These are phyloP conservation scores for Coprinellus micaceus DNA, from an alignment of 768 basidiomycete species.

Conservation along the genomic window DNA sequence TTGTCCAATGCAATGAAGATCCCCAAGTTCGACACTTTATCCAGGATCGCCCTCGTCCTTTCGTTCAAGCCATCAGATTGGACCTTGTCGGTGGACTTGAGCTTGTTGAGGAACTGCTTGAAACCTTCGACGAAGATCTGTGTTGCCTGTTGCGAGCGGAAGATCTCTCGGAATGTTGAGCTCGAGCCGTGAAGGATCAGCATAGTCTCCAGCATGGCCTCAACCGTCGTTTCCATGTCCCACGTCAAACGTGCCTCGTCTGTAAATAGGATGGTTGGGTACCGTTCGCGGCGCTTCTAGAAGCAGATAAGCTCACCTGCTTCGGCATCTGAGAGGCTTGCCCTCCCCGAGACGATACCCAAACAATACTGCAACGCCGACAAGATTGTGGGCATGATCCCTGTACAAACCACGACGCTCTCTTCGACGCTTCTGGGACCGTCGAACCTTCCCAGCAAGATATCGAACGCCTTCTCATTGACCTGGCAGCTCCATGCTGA, in stretches of 20 bases:
- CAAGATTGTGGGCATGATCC: conserved; percentile 71
- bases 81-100: conserved; percentile 33
- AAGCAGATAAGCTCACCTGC: conserved; percentile 22
- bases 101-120: conserved; percentile 46
- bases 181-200: conserved; percentile 65
- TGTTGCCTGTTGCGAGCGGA: conserved; percentile 68
- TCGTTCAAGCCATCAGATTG: conserved; percentile 42
- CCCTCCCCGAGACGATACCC: conserved; percentile 34
- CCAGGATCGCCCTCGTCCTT: conserved; percentile 50
- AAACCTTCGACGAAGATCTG: conserved; percentile 65
- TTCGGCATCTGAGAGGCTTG: conserved; percentile 25
- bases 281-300: conserved; percentile 7
- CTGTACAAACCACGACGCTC: conserved; percentile 50
- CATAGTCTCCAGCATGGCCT: conserved; percentile 63
- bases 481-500: conserved; percentile 64
- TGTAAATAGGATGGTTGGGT: conserved; percentile 7
- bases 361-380: conserved; percentile 63
- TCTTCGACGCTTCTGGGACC: conserved; percentile 16
- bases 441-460: conserved; percentile 52
- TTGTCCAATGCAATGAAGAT: conserved; percentile 64
- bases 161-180: conserved; percentile 64
- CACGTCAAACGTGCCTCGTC: conserved; percentile 22
- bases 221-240: conserved; percentile 41
- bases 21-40: conserved; percentile 70
- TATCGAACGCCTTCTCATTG: conserved; percentile 63